Base-by-base conservation (phyloP, 2,329 filamentous ascomycete species). In the Pseudophaeomoniella oleicola region DNA sequence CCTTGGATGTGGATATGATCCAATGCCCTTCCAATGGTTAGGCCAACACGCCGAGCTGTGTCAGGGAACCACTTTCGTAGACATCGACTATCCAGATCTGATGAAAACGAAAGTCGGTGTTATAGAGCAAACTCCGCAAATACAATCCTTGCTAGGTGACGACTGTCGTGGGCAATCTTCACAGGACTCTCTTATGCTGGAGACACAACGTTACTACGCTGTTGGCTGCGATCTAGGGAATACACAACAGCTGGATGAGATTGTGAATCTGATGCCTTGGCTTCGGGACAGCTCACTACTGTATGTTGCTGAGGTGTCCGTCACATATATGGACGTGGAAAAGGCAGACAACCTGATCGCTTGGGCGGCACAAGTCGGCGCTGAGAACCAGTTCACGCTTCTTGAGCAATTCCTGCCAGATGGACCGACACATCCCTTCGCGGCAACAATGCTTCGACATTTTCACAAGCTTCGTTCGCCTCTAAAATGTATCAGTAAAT, bases 1-100 rank as follows among this genome's bases (percentile, higher is more conserved):
- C 51, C 60, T 94, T 22, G 86, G 87, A 16, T 92, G 84, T 64
- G 87, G 87, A 56, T 92, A 84, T 55, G 86, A 94, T 59, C 81
- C 87, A 34, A 63, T 94, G 16, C 83, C 85, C 1, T 94, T 87
- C 67, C 81, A 88, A 53, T 83, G 80, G 45, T 72, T 88, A 51
- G 67, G 71, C 35, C 72, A 76, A 44, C 78, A 86, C 52, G 60
- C 71, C 1, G 57, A 67, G 17, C 55, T 68, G 13, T 81, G 75
- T 46, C 51, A 64, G 17, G 58, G 71, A 39, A 70, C 70, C 17
- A 69, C 68, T 12, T 94, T 93, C 49, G 67, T 94, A 36, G 86
- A 94, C 52, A 72, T 94, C 37, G 87, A 94, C 54, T 92, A 90
- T 49, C 79, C 78, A 6, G 76, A 84, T 41, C 64, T 93, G 35